phyloP scores from a whole-genome alignment of 148 eudicot genomes.

The Arctostaphylos glauca region DNA sequence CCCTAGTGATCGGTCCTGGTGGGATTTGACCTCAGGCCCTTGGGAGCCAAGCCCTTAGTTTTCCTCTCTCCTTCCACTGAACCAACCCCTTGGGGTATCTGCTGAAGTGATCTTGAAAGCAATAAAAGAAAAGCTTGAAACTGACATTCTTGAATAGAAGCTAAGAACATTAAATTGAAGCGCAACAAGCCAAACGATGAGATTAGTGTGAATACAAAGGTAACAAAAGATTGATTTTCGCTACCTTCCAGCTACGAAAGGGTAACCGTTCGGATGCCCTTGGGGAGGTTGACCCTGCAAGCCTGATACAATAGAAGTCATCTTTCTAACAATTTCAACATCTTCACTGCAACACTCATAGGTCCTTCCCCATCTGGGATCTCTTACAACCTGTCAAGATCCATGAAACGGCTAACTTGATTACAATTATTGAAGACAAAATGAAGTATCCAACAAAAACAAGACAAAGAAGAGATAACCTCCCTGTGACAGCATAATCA shows the following conservation, averaged over 20 bases:
- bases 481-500: not conserved
- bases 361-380: slow-evolving; percentile 96
- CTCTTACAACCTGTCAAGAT: slow-evolving; percentile 58
- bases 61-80: no score
- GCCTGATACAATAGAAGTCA: slow-evolving; percentile 75
- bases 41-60: no score
- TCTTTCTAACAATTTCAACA: slow-evolving; percentile 73
- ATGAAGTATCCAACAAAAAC: not conserved
- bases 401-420: slow-evolving; percentile 1
- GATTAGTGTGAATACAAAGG: not conserved
- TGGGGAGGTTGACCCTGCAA: slow-evolving; percentile 82
- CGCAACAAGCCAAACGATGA: not conserved
- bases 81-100: no score
- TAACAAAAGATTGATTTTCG: not conserved
- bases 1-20: no score
- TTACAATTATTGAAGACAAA: not conserved
- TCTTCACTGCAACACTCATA: slow-evolving; percentile 85
- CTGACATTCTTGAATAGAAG: not conserved
- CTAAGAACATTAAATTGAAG: not conserved
- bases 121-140: not conserved
- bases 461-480: not conserved
- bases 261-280: slow-evolving; percentile 72
- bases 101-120: not conserved
- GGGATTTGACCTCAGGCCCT: no score
- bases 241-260: slow-evolving; percentile 88